Conservation (phyloP, 1,139 yeast genomes). For the Pichia sp. region DNA sequence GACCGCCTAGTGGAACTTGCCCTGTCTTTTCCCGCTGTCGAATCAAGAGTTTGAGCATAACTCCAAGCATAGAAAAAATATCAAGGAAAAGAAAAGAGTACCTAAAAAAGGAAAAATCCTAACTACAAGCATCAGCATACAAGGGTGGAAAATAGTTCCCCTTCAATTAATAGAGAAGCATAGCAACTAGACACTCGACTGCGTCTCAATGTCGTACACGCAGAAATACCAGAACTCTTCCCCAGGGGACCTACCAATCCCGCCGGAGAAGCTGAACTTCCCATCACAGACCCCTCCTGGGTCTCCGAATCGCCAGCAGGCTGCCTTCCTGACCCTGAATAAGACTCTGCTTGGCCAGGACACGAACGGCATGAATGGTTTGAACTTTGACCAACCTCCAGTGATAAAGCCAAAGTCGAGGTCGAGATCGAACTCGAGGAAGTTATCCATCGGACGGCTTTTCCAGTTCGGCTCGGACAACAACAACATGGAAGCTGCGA, state of each 20-base stretch:
- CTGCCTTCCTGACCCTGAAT: not conserved
- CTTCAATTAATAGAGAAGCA: not conserved
- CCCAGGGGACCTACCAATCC: not conserved
- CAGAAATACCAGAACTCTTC: not conserved
- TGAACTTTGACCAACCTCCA: slow-evolving; percentile 14
- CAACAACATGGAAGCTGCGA: slow-evolving; percentile 9
- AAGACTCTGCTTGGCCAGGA: not conserved
- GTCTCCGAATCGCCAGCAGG: slow-evolving; percentile 7
- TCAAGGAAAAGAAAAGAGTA: not conserved
- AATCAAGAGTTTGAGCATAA: not conserved
- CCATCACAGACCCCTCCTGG: slow-evolving; percentile 5
- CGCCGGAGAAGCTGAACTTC: not conserved
- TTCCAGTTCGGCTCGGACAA: slow-evolving; percentile 27
- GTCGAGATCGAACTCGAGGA: slow-evolving; percentile 32
- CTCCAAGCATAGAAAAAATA: not conserved
- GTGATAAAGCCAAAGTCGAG: slow-evolving; percentile 21
- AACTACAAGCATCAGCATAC: not conserved
- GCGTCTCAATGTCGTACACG: not conserved
- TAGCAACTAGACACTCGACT: not conserved
- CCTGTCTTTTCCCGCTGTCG: not conserved
- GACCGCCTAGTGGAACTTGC: not conserved
- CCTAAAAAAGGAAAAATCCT: not conserved
- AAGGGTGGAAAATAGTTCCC: not conserved
- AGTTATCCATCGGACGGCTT: slow-evolving; percentile 29
- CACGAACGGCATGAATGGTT: not conserved